phyloP scores from a whole-genome alignment of 2,329 filamentous ascomycete genomes.

The Neophaeococcomyces aloes region DNA sequence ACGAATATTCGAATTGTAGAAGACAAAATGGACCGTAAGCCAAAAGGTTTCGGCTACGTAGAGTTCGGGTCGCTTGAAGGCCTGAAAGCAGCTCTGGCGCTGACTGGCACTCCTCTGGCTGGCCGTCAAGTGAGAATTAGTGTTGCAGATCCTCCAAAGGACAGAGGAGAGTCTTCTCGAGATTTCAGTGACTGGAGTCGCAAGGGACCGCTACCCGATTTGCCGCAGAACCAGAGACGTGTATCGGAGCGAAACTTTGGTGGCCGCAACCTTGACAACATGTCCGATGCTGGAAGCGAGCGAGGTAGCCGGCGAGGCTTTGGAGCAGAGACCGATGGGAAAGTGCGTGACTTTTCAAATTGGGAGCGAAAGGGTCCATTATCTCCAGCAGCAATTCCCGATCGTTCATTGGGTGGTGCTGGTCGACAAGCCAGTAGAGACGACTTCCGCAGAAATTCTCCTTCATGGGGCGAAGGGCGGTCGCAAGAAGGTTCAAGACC shows the following conservation, averaged over 20 bases:
- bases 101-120: conserved; percentile 74
- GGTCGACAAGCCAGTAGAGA: conserved; percentile 52
- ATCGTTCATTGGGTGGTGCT: conserved; percentile 39
- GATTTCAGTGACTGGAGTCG: conserved; percentile 87
- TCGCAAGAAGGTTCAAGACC: conserved; percentile 69
- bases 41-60: conserved; percentile 96
- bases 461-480: conserved; percentile 60
- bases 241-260: conserved; percentile 45
- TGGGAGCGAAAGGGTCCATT: conserved; percentile 95
- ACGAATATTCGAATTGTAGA: conserved; percentile 92
- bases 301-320: conserved; percentile 60
- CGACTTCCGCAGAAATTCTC: conserved; percentile 56
- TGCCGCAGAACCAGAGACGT: conserved; percentile 48
- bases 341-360: conserved; percentile 68
- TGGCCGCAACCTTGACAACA: conserved; percentile 44
- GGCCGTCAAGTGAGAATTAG: conserved; percentile 86
- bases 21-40: conserved; percentile 84
- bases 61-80: conserved; percentile 84
- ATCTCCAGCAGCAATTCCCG: conserved; percentile 39
- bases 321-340: conserved; percentile 59
- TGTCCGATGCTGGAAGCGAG: conserved; percentile 49
- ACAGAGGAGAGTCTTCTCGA: conserved; percentile 60
- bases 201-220: conserved; percentile 74
- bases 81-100: conserved; percentile 76
- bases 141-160: conserved; percentile 93